A percentile compares a stretch with the other conserved stretches of the same genome.
phyloP scores from a whole-genome alignment of 345 rosid genomes.

The Corchorus olitorius region DNA sequence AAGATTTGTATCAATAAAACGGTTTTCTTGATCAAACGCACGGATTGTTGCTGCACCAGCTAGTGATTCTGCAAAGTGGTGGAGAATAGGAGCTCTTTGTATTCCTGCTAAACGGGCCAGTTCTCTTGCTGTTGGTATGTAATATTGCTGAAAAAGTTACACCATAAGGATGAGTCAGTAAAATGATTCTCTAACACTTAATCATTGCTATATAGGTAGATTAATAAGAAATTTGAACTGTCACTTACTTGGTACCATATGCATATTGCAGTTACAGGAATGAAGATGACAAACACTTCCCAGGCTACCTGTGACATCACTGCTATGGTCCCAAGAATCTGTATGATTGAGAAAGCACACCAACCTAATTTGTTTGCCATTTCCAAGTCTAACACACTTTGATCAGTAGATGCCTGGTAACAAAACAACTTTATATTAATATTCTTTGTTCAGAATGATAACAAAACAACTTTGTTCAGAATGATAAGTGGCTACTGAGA shows the following conservation, averaged over 20 bases:
- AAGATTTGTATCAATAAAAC: constrained; percentile 68
- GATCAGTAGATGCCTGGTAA: constrained; percentile 85
- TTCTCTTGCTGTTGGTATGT: constrained; percentile 95
- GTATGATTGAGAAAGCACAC: constrained; percentile 91
- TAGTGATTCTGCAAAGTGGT: constrained; percentile 91
- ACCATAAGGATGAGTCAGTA: constrained; percentile 5
- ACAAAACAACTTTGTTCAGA: neutral
- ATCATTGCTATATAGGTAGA: too few species aligned
- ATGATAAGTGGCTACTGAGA: too few species aligned
- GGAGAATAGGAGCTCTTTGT: constrained; percentile 90
- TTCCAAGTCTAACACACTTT: constrained; percentile 89
- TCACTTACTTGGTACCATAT: constrained; percentile 87
- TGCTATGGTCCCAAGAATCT: constrained; percentile 73
- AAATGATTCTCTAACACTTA: neutral
- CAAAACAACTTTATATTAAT: constrained; percentile 9
- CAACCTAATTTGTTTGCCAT: constrained; percentile 77
- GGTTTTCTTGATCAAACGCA: constrained; percentile 73
- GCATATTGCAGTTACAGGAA: constrained; percentile 94
- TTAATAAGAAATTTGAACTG: neutral
- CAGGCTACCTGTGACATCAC: constrained; percentile 97
- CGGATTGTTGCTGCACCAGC: constrained; percentile 91
- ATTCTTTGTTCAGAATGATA: neutral
- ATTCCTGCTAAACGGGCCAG: constrained; percentile 80
- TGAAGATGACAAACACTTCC: constrained; percentile 93
- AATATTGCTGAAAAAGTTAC: constrained; percentile 60